phyloP scores from a whole-genome alignment of 1,139 yeast genomes.

The Nakaseomyces glabratus region DNA sequence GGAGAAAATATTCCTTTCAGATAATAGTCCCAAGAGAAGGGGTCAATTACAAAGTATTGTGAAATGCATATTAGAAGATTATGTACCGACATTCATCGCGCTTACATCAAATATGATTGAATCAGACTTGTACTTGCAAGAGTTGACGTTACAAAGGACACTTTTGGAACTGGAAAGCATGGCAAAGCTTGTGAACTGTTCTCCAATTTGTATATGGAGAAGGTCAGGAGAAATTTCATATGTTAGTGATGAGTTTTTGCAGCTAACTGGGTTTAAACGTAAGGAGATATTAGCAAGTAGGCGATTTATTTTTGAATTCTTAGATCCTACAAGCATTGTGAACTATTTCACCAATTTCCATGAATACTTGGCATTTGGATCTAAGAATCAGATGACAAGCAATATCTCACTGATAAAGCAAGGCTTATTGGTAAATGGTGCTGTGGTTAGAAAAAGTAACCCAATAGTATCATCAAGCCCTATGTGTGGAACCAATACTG shows the following conservation, averaged over 20 bases:
- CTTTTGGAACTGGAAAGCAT: constrained; percentile 53
- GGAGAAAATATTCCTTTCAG: constrained; percentile 38
- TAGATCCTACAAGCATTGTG: constrained; percentile 76
- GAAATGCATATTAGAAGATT: constrained; percentile 53
- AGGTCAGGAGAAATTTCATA: constrained; percentile 71
- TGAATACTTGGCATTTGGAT: constrained; percentile 70
- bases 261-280: constrained; percentile 44
- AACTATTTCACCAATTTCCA: constrained; percentile 76
- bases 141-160: constrained; percentile 60
- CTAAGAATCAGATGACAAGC: constrained; percentile 27
- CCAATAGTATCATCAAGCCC: constrained; percentile 4
- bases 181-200: constrained; percentile 41
- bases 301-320: constrained; percentile 70
- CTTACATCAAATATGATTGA: constrained; percentile 62
- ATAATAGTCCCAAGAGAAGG: constrained; percentile 29
- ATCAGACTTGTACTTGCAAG: constrained; percentile 56
- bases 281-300: constrained; percentile 28
- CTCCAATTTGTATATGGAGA: constrained; percentile 72
- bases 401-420: constrained; percentile 9
- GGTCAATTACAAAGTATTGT: constrained; percentile 47
- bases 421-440: constrained; percentile 1
- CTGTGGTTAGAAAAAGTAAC: neutral
- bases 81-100: constrained; percentile 64
- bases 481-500: constrained; percentile 5
- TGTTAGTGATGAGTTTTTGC: constrained; percentile 56